Evolutionary conservation across 164 flowering plant species (phyloP).

Genomic region (Vitis cinerea): DNA sequence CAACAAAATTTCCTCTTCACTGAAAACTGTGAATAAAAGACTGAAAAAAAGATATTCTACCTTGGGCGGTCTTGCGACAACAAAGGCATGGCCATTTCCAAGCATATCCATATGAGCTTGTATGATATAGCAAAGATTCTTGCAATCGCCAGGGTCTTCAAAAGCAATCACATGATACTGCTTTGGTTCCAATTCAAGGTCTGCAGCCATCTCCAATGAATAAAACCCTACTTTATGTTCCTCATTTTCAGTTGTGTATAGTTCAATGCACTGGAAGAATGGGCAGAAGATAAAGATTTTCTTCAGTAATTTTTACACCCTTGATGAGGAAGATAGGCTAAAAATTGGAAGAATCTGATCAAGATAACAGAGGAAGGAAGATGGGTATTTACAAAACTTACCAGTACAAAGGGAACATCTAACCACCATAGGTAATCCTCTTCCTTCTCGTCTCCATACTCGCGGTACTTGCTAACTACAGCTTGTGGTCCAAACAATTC

Average conservation of each 20-base stretch:
- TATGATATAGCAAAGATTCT: conserved; percentile 76
- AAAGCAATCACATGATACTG: conserved; percentile 86
- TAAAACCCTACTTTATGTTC: conserved; percentile 68
- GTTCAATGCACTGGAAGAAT: conserved; percentile 75
- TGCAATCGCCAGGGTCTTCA: conserved; percentile 75
- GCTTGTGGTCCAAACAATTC: conserved; percentile 91
- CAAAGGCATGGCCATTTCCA: conserved; percentile 80
- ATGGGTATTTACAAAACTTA: conserved; percentile 17
- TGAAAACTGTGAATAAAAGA: not conserved
- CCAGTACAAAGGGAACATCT: conserved; percentile 85
- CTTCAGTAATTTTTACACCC: not conserved
- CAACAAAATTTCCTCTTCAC: too few species aligned
- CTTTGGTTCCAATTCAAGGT: conserved; percentile 88
- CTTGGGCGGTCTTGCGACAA: conserved; percentile 87
- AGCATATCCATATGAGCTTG: conserved; percentile 87
- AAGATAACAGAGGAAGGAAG: not conserved
- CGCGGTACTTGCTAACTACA: conserved; percentile 85
- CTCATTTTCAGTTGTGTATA: conserved; percentile 62
- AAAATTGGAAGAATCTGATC: not conserved
- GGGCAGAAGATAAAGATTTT: conserved; percentile 4
- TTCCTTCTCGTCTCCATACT: conserved; percentile 75
- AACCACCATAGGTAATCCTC: conserved; percentile 97
- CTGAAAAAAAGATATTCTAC: conserved; percentile 26
- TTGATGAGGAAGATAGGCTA: not conserved
- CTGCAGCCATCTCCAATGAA: conserved; percentile 90